Evolutionary conservation across 2,329 filamentous ascomycete genomes (phyloP).

Genomic region (Colletotrichum salicis): DNA sequence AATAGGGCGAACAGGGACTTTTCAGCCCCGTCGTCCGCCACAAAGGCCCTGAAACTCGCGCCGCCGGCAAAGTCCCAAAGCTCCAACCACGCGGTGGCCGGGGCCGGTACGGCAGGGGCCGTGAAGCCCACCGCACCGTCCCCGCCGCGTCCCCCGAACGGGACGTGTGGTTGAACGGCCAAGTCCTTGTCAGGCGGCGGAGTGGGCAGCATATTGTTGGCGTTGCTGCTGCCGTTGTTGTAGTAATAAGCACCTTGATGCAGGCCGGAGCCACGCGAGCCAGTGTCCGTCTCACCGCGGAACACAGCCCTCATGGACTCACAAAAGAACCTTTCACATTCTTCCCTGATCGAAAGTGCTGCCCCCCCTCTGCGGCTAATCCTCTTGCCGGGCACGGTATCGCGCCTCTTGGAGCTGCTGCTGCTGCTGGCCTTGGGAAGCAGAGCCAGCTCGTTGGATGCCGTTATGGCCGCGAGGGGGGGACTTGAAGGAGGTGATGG

Average conservation of each 20-base stretch:
- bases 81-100: conserved; percentile 73
- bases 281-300: conserved; percentile 91
- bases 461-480: conserved; percentile 82
- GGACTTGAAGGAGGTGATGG: conserved; percentile 88
- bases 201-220: conserved; percentile 51
- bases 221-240: conserved; percentile 5
- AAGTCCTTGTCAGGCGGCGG: conserved; percentile 63
- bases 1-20: conserved; percentile 91
- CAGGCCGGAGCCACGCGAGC: conserved; percentile 83
- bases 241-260: conserved; percentile 73
- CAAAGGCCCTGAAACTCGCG: conserved; percentile 86
- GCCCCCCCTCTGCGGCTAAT: conserved; percentile 82
- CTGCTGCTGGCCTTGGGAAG: conserved; percentile 62
- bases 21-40: conserved; percentile 75
- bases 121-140: conserved; percentile 26
- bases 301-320: conserved; percentile 94
- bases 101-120: conserved; percentile 36
- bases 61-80: conserved; percentile 88
- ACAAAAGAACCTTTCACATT: conserved; percentile 99
- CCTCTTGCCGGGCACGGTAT: conserved; percentile 49
- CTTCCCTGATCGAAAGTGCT: conserved; percentile 95
- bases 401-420: conserved; percentile 48
- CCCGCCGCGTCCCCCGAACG: conserved; percentile 33
- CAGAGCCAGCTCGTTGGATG: conserved; percentile 74
- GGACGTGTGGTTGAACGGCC: conserved; percentile 43